Conservation (phyloP, 2,329 filamentous ascomycete species). For the Meredithiella fracta region DNA sequence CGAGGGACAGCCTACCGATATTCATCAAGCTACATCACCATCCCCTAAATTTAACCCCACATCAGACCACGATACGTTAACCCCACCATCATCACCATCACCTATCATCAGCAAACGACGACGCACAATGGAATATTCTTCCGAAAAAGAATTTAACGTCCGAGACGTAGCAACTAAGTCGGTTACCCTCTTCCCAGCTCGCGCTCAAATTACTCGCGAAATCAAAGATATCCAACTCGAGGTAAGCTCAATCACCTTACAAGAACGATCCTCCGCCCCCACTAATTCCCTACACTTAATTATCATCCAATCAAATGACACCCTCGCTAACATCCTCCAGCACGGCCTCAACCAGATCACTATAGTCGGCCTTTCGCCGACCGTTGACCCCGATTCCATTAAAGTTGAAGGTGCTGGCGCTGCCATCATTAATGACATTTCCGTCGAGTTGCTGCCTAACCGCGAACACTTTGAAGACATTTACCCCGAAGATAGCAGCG, state of each 20-base stretch:
- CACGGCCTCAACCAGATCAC: conserved; percentile 42
- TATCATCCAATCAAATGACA: not conserved
- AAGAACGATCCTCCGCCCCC: not conserved
- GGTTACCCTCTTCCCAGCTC: conserved; percentile 45
- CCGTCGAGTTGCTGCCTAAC: conserved; percentile 40
- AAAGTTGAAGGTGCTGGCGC: conserved; percentile 41
- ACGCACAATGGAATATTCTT: conserved; percentile 1
- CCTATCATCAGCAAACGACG: not conserved
- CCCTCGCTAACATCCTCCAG: conserved; percentile 18
- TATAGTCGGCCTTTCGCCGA: conserved; percentile 38
- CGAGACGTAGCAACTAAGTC: conserved; percentile 41
- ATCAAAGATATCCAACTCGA: conserved; percentile 37
- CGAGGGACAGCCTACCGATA: too few species aligned
- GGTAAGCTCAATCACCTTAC: conserved; percentile 18
- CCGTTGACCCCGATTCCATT: conserved; percentile 41
- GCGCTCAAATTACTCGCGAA: conserved; percentile 44
- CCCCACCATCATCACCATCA: not conserved
- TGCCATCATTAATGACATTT: conserved; percentile 44
- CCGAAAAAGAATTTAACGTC: conserved; percentile 31
- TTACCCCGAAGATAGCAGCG: conserved; percentile 31
- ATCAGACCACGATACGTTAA: not conserved
- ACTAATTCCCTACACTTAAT: not conserved
- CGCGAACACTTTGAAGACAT: conserved; percentile 36
- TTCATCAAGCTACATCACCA: not conserved
- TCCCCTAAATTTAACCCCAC: not conserved